phyloP scores from a whole-genome alignment of 2,329 filamentous ascomycete genomes.

The Aspergillus neotritici region DNA sequence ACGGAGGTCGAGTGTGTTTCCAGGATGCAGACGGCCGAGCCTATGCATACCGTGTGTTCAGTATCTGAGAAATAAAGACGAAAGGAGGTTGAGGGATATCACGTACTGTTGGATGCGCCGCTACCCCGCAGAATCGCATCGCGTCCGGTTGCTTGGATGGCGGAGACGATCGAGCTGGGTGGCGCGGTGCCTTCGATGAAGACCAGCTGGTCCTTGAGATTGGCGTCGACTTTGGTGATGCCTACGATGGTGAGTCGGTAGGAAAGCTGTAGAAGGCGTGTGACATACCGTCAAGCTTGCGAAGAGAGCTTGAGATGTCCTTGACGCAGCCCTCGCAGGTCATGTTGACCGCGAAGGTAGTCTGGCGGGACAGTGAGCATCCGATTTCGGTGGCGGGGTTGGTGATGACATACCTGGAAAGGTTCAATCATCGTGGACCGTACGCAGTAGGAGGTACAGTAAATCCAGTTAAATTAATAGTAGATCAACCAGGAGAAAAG shows the following conservation, averaged over 20 bases:
- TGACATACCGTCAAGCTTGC: slow-evolving; percentile 60
- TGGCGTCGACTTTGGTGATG: slow-evolving; percentile 75
- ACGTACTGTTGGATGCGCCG: slow-evolving; percentile 71
- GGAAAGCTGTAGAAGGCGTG: too few species aligned
- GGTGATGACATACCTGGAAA: slow-evolving; percentile 37
- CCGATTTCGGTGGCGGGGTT: background rate
- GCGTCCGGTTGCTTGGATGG: slow-evolving; percentile 82
- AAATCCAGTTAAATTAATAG: background rate
- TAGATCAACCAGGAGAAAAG: background rate
- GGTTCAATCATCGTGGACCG: slow-evolving; percentile 38
- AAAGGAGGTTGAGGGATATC: background rate
- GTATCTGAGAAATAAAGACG: background rate
- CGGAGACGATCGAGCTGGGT: slow-evolving; percentile 80
- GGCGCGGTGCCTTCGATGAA: slow-evolving; percentile 82
- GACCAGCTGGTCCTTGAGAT: slow-evolving; percentile 75
- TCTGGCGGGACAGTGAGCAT: slow-evolving; percentile 48
- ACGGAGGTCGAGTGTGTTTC: slow-evolving; percentile 67
- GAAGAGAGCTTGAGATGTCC: slow-evolving; percentile 72
- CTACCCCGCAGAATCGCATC: slow-evolving; percentile 92
- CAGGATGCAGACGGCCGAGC: slow-evolving; percentile 75
- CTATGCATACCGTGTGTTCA: slow-evolving; percentile 14
- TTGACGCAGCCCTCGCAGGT: slow-evolving; percentile 86
- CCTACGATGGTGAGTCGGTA: slow-evolving; percentile 43
- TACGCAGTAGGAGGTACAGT: background rate
- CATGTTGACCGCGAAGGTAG: slow-evolving; percentile 90